Percentiles rank a stretch among this genome's conserved stretches.
Evolutionary conservation across 148 eudicot genomes (phyloP).

Genomic region (Vaccinium corymbosum): DNA sequence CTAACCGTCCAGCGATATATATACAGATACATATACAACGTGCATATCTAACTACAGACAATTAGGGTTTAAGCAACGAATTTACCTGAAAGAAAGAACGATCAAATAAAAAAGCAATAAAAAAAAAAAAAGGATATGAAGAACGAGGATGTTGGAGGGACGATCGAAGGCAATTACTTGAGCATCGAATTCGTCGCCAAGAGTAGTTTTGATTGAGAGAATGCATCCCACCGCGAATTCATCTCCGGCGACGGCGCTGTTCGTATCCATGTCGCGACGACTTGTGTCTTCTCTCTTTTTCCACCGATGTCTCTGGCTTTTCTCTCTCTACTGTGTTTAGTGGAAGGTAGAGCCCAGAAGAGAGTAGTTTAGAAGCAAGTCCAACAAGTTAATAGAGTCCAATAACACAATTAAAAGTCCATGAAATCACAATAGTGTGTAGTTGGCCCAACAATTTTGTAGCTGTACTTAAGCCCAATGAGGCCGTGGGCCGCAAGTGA

Average conservation of each 20-base stretch:
- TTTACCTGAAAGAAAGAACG: background rate
- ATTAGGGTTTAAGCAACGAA: constrained; percentile 14
- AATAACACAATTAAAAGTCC: no score
- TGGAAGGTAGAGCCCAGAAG: no score
- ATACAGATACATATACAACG: background rate
- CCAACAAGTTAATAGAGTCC: no score
- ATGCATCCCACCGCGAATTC: constrained; percentile 74
- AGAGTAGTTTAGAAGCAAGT: no score
- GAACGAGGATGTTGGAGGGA: constrained; percentile 72
- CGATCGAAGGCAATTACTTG: constrained; percentile 78
- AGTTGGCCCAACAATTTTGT: no score
- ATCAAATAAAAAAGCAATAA: background rate
- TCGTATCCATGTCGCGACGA: constrained; percentile 21
- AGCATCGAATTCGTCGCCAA: constrained; percentile 88
- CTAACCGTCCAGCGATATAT: background rate
- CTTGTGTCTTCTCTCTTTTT: background rate
- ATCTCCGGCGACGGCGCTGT: constrained; percentile 33
- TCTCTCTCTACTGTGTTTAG: background rate
- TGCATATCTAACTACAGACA: background rate
- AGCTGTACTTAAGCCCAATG: no score
- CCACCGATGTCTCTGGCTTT: background rate
- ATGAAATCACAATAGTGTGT: no score
- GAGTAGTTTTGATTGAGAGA: constrained; percentile 77
- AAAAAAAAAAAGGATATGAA: constrained; percentile 68
- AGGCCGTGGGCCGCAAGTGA: no score